Percentiles rank a stretch among this genome's conserved stretches.
Conservation (phyloP, 495 filamentous ascomycete species). For the Trichoderma gamsii region DNA sequence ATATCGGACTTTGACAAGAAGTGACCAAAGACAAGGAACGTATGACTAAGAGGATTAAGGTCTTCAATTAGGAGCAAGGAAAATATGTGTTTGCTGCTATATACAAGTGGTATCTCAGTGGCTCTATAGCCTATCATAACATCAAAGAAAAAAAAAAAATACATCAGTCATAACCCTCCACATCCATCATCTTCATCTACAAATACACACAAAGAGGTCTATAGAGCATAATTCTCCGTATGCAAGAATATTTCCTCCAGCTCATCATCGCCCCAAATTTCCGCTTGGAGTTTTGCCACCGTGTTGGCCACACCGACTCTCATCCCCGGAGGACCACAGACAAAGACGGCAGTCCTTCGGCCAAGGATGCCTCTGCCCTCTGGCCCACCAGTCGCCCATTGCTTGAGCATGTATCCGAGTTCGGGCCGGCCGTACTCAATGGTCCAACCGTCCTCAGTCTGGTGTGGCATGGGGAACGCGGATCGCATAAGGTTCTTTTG, state of each 20-base stretch:
- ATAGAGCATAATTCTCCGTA: constrained; percentile 89
- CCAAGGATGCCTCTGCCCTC: constrained; percentile 65
- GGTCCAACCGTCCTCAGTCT: constrained; percentile 74
- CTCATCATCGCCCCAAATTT: constrained; percentile 69
- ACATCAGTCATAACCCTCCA: constrained; percentile 1
- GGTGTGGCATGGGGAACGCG: constrained; percentile 62
- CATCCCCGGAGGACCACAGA: constrained; percentile 86
- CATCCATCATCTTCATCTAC: neutral
- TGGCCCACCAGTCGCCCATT: constrained; percentile 58
- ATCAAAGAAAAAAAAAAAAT: neutral
- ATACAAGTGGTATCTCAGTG: constrained; percentile 7
- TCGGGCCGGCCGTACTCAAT: constrained; percentile 92
- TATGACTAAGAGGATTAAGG: too few relatives aligned
- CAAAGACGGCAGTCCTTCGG: constrained; percentile 81
- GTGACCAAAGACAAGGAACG: too few relatives aligned
- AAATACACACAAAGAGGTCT: neutral
- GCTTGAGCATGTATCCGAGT: constrained; percentile 72
- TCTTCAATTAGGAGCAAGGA: neutral
- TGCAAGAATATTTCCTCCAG: constrained; percentile 92
- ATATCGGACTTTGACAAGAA: too few relatives aligned
- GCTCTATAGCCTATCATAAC: neutral
- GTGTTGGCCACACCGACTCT: constrained; percentile 76
- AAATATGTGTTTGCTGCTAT: neutral
- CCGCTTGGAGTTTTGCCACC: constrained; percentile 73
- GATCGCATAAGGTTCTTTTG: constrained; percentile 81